phyloP scores from a whole-genome alignment of 441 rosid genomes.

The Erodium chrysanthum region DNA sequence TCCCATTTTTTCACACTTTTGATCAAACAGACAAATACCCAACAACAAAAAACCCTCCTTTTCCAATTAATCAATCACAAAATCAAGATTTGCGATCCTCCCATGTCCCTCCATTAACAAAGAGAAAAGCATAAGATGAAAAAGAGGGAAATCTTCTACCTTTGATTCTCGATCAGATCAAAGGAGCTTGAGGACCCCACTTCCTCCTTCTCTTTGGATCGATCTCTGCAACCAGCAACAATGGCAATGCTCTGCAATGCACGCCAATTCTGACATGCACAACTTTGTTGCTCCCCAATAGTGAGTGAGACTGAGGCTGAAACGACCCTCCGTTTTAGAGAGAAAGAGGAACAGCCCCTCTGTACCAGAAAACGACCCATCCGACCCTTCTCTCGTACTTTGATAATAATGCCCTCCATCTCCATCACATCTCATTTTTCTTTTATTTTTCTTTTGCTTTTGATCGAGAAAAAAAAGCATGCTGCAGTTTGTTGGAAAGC shows the following conservation, averaged over 20 bases:
- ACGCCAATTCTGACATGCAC: slow-evolving; percentile 7
- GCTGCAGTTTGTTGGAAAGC: background rate
- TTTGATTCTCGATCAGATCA: background rate
- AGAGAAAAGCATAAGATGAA: background rate
- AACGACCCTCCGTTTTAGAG: background rate
- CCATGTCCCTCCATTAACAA: background rate
- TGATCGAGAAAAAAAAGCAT: background rate
- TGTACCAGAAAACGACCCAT: slow-evolving; percentile 6
- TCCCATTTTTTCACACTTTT: background rate
- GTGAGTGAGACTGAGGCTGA: background rate
- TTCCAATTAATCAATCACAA: background rate
- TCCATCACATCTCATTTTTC: slow-evolving; percentile 13
- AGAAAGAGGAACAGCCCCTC: background rate
- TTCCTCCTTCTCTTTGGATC: background rate
- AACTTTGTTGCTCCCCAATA: slow-evolving; percentile 5
- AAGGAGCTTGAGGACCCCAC: background rate
- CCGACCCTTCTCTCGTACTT: slow-evolving; percentile 23
- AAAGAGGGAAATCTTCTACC: background rate
- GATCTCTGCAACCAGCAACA: background rate
- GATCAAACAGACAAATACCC: slow-evolving; percentile 5
- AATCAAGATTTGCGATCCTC: background rate
- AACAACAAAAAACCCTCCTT: slow-evolving; percentile 3
- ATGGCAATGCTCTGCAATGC: slow-evolving; percentile 6
- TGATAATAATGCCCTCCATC: slow-evolving; percentile 36
- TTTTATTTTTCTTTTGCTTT: background rate